A percentile compares a stretch with the other conserved stretches of the same genome.
Evolutionary conservation across 2,329 filamentous ascomycete genomes (phyloP).

Genomic region (Aspergillus novofumigatus): DNA sequence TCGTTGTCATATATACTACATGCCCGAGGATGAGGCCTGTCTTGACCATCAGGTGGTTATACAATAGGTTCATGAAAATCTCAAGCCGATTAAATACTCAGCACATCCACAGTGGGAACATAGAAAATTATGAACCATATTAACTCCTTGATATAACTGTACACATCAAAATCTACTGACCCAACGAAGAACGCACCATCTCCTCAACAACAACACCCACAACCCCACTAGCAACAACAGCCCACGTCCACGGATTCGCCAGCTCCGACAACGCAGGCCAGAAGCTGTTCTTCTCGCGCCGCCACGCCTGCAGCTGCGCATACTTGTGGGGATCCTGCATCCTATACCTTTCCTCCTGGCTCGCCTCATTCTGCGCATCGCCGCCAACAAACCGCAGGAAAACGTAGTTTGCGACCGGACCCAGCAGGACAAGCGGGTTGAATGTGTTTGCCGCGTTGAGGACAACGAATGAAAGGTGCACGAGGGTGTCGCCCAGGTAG

Average conservation of each 20-base stretch:
- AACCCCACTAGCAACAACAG: conserved; percentile 48
- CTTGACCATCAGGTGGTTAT: background rate
- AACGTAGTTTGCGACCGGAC: conserved; percentile 55
- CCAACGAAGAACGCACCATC: conserved; percentile 5
- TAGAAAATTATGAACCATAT: background rate
- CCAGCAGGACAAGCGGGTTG: conserved; percentile 52
- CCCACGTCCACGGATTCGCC: conserved; percentile 55
- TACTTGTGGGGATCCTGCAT: conserved; percentile 50
- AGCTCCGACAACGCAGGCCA: conserved; percentile 53
- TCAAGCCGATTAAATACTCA: too few relatives aligned
- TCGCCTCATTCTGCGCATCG: conserved; percentile 52
- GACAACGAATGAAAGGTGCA: conserved; percentile 57
- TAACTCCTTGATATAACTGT: too few relatives aligned
- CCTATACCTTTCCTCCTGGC: conserved; percentile 51
- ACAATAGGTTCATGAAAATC: too few relatives aligned
- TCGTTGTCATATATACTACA: too few relatives aligned
- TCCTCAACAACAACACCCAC: conserved; percentile 48
- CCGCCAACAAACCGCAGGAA: conserved; percentile 57
- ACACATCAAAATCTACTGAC: background rate
- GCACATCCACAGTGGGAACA: background rate
- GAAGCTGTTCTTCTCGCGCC: conserved; percentile 55
- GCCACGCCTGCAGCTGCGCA: conserved; percentile 50
- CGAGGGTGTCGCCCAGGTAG: conserved; percentile 58
- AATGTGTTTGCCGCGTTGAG: conserved; percentile 54
- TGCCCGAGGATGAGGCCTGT: too few relatives aligned